These are phyloP conservation scores for Austroboletus festivus DNA, from an alignment of 768 basidiomycete species.

Conservation along the genomic window DNA sequence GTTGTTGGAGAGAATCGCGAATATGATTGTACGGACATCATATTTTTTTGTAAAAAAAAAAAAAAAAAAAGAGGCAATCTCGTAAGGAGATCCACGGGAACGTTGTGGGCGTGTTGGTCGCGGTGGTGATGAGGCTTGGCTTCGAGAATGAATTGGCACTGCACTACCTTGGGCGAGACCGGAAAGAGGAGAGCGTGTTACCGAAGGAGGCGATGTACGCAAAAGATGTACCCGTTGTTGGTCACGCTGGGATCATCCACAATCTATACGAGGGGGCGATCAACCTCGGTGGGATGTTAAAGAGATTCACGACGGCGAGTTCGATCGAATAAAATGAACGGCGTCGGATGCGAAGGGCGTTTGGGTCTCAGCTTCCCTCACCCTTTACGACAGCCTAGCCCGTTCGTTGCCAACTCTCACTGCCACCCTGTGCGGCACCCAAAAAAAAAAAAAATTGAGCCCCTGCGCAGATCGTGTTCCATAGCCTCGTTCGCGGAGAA, in stretches of 20 bases:
- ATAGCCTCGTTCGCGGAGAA: too few species aligned
- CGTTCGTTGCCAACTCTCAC: slow-evolving; percentile 1
- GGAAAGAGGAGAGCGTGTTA: background rate
- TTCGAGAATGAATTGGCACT: slow-evolving; percentile 10
- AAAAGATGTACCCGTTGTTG: too few species aligned
- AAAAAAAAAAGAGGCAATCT: too few species aligned
- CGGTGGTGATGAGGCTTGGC: slow-evolving; percentile 7
- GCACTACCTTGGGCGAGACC: slow-evolving; percentile 2
- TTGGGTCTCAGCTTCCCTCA: background rate
- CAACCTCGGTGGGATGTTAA: background rate
- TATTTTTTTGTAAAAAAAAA: too few species aligned
- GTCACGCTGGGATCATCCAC: too few species aligned
- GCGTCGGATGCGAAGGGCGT: background rate
- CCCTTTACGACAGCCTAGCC: too few species aligned
- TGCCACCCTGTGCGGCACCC: background rate
- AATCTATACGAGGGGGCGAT: background rate
- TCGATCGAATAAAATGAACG: slow-evolving; percentile 12
- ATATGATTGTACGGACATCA: too few species aligned
- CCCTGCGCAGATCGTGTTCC: too few species aligned
- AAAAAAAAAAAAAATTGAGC: too few species aligned
- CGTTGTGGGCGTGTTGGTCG: slow-evolving; percentile 9
- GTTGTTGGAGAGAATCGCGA: too few species aligned
- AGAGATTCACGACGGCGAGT: background rate
- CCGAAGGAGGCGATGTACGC: too few species aligned
- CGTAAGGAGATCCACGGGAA: slow-evolving; percentile 13